A percentile compares a stretch with the other conserved stretches of the same genome.
Evolutionary conservation across 108 stramenopile species (phyloP).

Genomic region (Aurantiochytrium sp.): DNA sequence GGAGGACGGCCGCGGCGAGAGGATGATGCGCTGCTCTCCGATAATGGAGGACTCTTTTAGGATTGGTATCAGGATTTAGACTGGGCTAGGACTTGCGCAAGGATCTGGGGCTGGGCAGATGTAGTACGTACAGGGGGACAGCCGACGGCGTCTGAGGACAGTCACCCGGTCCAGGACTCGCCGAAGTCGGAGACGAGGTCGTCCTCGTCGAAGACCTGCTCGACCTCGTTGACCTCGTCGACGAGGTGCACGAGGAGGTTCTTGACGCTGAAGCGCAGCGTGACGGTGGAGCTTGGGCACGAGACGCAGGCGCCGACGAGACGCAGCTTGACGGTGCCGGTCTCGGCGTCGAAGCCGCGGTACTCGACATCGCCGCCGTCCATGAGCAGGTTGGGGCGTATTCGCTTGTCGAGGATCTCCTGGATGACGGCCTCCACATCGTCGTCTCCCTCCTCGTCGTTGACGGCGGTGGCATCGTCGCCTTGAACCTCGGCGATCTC

Average conservation of each 20-base stretch:
- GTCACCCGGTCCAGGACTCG: slow-evolving; percentile 21
- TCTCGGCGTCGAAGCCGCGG: slow-evolving; percentile 73
- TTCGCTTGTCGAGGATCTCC: slow-evolving; percentile 90
- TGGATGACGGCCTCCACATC: slow-evolving; percentile 98
- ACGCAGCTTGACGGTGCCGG: slow-evolving; percentile 72
- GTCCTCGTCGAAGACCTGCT: slow-evolving; percentile 72
- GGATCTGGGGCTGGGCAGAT: too few relatives aligned
- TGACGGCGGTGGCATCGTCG: slow-evolving; percentile 64
- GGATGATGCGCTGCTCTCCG: too few relatives aligned
- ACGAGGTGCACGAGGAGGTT: slow-evolving; percentile 99
- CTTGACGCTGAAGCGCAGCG: slow-evolving; percentile 93
- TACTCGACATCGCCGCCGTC: slow-evolving; percentile 92
- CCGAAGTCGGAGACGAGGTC: slow-evolving; percentile 32
- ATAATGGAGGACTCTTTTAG: too few relatives aligned
- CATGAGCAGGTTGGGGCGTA: slow-evolving; percentile 94
- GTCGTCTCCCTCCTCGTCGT: slow-evolving; percentile 81
- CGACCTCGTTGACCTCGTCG: slow-evolving; percentile 87
- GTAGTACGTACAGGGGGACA: too few relatives aligned
- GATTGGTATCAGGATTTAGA: too few relatives aligned
- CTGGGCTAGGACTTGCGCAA: too few relatives aligned
- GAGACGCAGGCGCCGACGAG: slow-evolving; percentile 86
- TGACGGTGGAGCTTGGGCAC: slow-evolving; percentile 89
- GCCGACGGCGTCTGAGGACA: too few relatives aligned
- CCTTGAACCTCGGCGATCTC: not conserved
- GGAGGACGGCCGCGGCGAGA: too few relatives aligned